phyloP scores from a whole-genome alignment of 768 basidiomycete genomes.

The Boletus vermiculosoides region DNA sequence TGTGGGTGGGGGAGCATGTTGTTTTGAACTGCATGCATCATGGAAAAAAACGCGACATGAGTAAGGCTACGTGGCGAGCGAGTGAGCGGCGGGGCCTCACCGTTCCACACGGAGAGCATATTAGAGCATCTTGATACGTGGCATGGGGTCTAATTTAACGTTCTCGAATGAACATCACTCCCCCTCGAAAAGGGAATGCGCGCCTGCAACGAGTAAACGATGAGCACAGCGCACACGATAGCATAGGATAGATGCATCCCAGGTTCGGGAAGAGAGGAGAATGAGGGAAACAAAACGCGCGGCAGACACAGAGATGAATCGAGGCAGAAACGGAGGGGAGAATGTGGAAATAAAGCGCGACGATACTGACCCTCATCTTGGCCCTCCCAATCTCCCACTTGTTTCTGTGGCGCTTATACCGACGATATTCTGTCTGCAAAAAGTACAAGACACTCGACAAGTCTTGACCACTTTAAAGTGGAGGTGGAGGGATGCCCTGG shows the following conservation, averaged over 20 bases:
- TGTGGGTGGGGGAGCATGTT: conserved; percentile 56
- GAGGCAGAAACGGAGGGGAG: background rate
- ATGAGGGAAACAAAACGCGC: background rate
- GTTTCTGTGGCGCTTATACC: conserved; percentile 97
- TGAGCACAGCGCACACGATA: conserved; percentile 9
- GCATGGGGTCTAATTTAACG: conserved; percentile 91
- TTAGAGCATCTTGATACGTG: conserved; percentile 98
- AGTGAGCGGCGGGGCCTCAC: conserved; percentile 44
- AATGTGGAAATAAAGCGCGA: conserved; percentile 5
- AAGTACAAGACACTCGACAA: conserved; percentile 95
- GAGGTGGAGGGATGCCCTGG: conserved; percentile 65
- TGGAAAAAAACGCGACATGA: conserved; percentile 23
- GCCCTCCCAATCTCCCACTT: conserved; percentile 99
- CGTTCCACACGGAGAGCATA: conserved; percentile 95
- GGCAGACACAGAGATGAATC: background rate
- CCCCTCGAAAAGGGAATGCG: conserved; percentile 94
- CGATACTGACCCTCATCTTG: conserved; percentile 87
- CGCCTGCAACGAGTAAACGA: conserved; percentile 52
- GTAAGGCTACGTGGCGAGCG: conserved; percentile 2
- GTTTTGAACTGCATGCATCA: conserved; percentile 68
- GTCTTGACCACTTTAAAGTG: conserved; percentile 86
- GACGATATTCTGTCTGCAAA: conserved; percentile 96
- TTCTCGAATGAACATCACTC: conserved; percentile 97
- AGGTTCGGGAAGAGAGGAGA: background rate
- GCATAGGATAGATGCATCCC: background rate